A percentile compares a stretch with the other conserved stretches of the same genome.
phyloP scores from a whole-genome alignment of 805 yeast genomes.

The Pichia paraexigua region DNA sequence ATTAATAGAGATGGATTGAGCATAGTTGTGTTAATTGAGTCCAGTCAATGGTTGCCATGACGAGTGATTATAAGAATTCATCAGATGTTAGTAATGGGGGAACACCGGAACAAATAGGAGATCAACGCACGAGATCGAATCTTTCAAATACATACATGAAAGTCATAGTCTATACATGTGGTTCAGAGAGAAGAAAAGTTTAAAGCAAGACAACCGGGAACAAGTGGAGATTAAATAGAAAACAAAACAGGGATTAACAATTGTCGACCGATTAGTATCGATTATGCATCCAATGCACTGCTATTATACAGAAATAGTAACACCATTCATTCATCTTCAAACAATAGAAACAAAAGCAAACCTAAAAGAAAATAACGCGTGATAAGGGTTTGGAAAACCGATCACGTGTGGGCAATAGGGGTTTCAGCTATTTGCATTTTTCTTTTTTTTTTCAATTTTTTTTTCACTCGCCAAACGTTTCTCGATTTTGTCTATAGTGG shows the following conservation, averaged over 20 bases:
- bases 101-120: not conserved
- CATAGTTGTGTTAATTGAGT: too few relatives aligned
- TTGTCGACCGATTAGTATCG: too few relatives aligned
- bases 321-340: too few relatives aligned
- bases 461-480: not conserved
- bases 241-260: not conserved
- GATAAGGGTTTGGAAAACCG: not conserved
- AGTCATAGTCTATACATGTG: not conserved
- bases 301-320: too few relatives aligned
- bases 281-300: too few relatives aligned
- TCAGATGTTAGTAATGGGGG: too few relatives aligned
- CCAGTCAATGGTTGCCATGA: too few relatives aligned
- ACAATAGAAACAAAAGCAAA: too few relatives aligned
- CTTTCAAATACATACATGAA: not conserved
- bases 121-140: not conserved
- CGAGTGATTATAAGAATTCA: too few relatives aligned
- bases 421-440: not conserved
- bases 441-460: too few relatives aligned
- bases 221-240: not conserved
- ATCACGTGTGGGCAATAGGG: not conserved
- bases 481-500: not conserved
- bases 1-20: too few relatives aligned
- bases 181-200: not conserved
- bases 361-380: too few relatives aligned
- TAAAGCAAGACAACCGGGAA: not conserved